These are phyloP conservation scores for Epichloe typhina DNA, from an alignment of 2,329 filamentous ascomycete species.

Conservation along the genomic window DNA sequence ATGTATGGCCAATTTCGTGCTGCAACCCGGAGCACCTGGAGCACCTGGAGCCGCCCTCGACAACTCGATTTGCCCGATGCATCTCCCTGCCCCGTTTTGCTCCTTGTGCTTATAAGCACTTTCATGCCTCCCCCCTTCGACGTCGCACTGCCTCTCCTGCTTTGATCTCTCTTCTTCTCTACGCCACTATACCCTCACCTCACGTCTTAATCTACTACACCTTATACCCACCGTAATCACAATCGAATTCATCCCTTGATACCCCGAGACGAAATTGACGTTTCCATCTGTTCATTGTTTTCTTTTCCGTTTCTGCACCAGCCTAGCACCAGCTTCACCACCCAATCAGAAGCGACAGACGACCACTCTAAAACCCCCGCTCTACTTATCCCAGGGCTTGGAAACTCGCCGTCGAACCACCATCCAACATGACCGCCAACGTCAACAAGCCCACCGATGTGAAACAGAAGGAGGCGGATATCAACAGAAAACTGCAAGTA, in stretches of 20 bases:
- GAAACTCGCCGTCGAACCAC: neutral
- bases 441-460: constrained; percentile 65
- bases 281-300: neutral
- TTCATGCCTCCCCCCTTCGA: neutral
- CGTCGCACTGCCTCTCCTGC: constrained; percentile 1
- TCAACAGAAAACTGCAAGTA: constrained; percentile 88
- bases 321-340: neutral
- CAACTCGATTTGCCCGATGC: neutral
- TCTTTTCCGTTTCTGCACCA: neutral
- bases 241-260: constrained; percentile 15
- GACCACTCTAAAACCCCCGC: neutral
- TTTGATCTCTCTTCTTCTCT: neutral
- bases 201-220: constrained; percentile 4
- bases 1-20: neutral
- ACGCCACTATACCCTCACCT: constrained; percentile 8
- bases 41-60: neutral
- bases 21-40: no score
- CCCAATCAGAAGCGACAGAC: neutral
- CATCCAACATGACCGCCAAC: constrained; percentile 22
- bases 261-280: constrained; percentile 10
- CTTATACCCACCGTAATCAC: constrained; percentile 12
- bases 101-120: constrained; percentile 1
- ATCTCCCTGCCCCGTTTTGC: neutral
- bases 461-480: constrained; percentile 68
- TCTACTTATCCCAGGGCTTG: neutral